A percentile compares a stretch with the other conserved stretches of the same genome.
Evolutionary conservation across 345 rosid species (phyloP).

Genomic region (Gossypium longicalyx): DNA sequence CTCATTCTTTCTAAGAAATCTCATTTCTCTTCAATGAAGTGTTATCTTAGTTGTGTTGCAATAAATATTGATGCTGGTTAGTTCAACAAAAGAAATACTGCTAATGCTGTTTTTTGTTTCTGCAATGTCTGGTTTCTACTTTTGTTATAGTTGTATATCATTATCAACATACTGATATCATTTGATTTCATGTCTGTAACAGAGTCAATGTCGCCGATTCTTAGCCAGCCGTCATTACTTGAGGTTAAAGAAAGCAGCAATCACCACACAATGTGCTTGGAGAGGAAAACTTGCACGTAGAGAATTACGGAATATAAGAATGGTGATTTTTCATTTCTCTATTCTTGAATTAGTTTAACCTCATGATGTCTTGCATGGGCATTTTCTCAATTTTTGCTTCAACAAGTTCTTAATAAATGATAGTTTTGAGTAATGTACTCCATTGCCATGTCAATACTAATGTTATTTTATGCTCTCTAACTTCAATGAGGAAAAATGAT

Average conservation of each 20-base stretch:
- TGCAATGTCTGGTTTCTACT: neutral
- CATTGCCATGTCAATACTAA: neutral
- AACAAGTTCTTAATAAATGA: neutral
- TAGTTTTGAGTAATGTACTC: too few relatives aligned
- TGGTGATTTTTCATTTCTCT: slow-evolving; percentile 37
- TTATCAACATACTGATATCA: neutral
- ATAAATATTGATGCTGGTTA: neutral
- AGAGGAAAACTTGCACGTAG: slow-evolving; percentile 67
- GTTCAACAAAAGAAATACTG: slow-evolving; percentile 2
- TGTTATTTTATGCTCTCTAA: neutral
- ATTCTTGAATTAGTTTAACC: slow-evolving; percentile 12
- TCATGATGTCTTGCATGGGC: neutral
- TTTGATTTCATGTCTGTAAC: slow-evolving; percentile 19
- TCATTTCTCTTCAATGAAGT: neutral
- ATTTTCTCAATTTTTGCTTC: neutral
- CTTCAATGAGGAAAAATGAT: neutral
- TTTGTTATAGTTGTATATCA: neutral
- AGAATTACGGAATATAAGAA: slow-evolving; percentile 70
- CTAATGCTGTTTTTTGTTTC: neutral
- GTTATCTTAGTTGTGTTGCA: neutral
- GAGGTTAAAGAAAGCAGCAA: slow-evolving; percentile 61
- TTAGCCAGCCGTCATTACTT: slow-evolving; percentile 40
- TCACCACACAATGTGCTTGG: slow-evolving; percentile 72
- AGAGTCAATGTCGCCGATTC: slow-evolving; percentile 72
- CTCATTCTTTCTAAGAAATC: neutral